Base-by-base conservation (phyloP, 805 yeast genomes). In the Schizosaccharomyces osmophilus region DNA sequence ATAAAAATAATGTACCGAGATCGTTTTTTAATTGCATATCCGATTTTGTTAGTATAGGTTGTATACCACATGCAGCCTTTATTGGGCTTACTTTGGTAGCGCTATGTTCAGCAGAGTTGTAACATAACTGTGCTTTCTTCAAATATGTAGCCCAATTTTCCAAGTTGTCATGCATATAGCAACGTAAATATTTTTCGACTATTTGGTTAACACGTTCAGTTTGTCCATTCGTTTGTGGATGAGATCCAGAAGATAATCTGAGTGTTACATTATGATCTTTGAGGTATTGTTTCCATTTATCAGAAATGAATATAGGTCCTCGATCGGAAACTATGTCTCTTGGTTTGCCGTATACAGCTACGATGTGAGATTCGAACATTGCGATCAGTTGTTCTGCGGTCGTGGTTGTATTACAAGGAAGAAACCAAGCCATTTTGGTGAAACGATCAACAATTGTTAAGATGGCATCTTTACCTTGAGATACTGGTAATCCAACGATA, bases 361-460 rank as follows among this genome's bases (percentile, higher is more conserved):
- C 19, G 5, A 8, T 54, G 11, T 54, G 19, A 8, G 5, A 1
- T 6, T 24, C 26, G 5, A 24, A 17, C 13, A n/a, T 17, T 13
- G 5, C 1, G 5, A 15, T 29, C 4, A 54, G 4, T 29, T 54
- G 29, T 29, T 24, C 5, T 54, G 32, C 57, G 5, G 6, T 4
- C 3, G 6, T 31, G n/a, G 57, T 24, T 29, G 5, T 29, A 15
- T 29, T 24, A 4, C 32, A 54, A 9, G 65, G 63, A 2, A 66
- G 63, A 39, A 66, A 66, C 39, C 62, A 67, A 5, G 64, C 64
- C 22, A 59, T 41, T 57, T 67, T 66, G 3, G 63, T 31, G 5
- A 31, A 31, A 5, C 32, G 32, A 31, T 31, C 6, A 31, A 2
- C 32, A 31, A 31, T 31, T 4, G 65, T 67, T 1, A 65, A 17